A percentile compares a stretch with the other conserved stretches of the same genome.
These are phyloP conservation scores for Paulownia fortunei DNA, from an alignment of 257 asterid species.

Conservation along the genomic window DNA sequence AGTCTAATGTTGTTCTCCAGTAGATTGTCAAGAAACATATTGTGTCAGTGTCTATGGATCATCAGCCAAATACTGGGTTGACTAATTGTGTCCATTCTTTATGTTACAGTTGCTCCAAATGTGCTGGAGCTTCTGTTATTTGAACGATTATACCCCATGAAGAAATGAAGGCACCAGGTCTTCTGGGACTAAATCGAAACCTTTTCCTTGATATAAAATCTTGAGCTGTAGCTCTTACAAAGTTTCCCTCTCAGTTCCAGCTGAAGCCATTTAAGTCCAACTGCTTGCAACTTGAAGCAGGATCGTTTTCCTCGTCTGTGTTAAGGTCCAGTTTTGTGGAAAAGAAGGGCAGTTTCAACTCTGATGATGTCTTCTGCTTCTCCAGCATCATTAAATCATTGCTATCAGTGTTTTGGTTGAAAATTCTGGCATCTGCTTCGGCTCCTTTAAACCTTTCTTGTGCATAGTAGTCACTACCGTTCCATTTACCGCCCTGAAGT, in stretches of 20 bases:
- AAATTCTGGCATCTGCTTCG: constrained; percentile 35
- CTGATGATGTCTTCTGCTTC: constrained; percentile 47
- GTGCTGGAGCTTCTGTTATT: constrained; percentile 6
- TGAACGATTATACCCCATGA: background rate
- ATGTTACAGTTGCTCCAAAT: background rate
- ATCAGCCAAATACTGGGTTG: background rate
- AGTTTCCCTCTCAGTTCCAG: constrained; percentile 48
- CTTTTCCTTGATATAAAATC: background rate
- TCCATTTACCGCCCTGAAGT: constrained; percentile 54
- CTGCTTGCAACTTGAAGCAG: constrained; percentile 59
- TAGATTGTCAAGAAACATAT: background rate
- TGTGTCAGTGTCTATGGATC: background rate
- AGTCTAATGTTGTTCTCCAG: background rate
- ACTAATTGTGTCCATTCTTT: background rate
- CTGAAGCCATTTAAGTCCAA: constrained; percentile 78
- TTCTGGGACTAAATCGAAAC: background rate
- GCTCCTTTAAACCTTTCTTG: constrained; percentile 44
- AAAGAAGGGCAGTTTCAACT: constrained; percentile 49
- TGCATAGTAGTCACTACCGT: constrained; percentile 28
- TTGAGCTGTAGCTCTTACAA: background rate
- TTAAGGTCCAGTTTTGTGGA: constrained; percentile 70
- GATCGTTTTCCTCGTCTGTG: constrained; percentile 52
- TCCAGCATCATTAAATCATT: constrained; percentile 34
- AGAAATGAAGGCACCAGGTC: background rate
- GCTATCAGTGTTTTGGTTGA: constrained; percentile 22